Base-by-base conservation (phyloP, 441 rosid species). In the Populus hybrid region DNA sequence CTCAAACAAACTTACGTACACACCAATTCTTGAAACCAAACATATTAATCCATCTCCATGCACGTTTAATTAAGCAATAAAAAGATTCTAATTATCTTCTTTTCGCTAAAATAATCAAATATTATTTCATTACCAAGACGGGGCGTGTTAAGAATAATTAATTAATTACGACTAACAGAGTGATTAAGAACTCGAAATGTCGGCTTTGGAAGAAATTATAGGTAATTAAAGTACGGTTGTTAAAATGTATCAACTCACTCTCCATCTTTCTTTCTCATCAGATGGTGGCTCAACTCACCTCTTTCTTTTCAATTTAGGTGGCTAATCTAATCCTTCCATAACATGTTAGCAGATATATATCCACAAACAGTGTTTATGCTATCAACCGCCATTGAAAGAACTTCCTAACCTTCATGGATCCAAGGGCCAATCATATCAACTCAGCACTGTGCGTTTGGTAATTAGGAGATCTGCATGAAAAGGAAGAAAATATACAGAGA, bases 211-310 rank as follows among this genome's bases (percentile, higher is more conserved):
- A 45, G 56, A 45, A 45, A 45, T 45, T 45, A 45, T 9, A 2
- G 45, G 18, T 45, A 45, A 45, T 45, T 45, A 45, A 45, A 45
- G 56, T 45, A 45, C 0, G 20, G 45, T 65, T 21, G n/a, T 66
- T 72, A 50, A 20, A 23, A 50, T 63, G 69, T 70, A 23, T 68
- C 50, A 18, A 28, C n/a, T 26, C 20, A 45, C 56, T 14, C 56
- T 14, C 56, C 56, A 1, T 35, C 36, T 75, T 9, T 28, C 9
- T 2, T 59, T 45, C 18, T 45, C 56, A 3, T 45, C 69, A 69
- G 64, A n/a, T n/a, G 75, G 80, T 71, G 68, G 81, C 70, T 74
- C 61, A 74, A 64, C 72, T 74, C 63, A 35, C 42, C 7, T 64
- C 12, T 65, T 65, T 71, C 68, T 75, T 79, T 71, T 75, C 76